Evolutionary conservation across 805 yeast species (phyloP).

Genomic region (Brettanomyces nanus): DNA sequence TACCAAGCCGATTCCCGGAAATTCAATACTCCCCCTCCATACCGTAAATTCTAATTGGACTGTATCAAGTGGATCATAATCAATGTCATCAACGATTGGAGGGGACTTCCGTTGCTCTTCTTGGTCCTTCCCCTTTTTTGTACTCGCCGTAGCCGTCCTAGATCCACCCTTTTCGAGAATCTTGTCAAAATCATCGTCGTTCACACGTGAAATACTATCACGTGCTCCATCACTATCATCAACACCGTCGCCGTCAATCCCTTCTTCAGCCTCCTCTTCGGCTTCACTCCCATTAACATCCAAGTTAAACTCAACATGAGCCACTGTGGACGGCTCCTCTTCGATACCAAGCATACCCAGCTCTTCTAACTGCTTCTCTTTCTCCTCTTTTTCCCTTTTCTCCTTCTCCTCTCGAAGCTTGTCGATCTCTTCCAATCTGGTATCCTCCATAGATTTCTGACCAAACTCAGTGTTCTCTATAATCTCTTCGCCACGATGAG

Average conservation of each 20-base stretch:
- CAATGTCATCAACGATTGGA: not conserved
- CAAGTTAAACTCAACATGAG: not conserved
- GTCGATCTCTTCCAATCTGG: conserved; percentile 20
- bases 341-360: conserved; percentile 1
- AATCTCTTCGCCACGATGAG: conserved; percentile 86
- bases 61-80: conserved; percentile 21
- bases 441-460: conserved; percentile 22
- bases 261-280: conserved; percentile 4
- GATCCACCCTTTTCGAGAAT: conserved; percentile 6
- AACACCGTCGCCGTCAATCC: conserved; percentile 5
- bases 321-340: not conserved
- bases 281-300: conserved; percentile 6
- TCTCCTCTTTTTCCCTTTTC: conserved; percentile 5
- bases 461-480: conserved; percentile 41
- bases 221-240: conserved; percentile 5
- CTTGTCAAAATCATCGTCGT: conserved; percentile 10
- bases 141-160: not conserved
- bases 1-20: conserved; percentile 14
- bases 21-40: conserved; percentile 18
- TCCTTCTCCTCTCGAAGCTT: conserved; percentile 11
- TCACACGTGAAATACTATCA: conserved; percentile 3
- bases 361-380: conserved; percentile 7
- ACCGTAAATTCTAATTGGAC: conserved; percentile 11
- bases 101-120: not conserved
- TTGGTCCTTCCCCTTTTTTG: not conserved